These are phyloP conservation scores for Inonotus hispidus DNA, from an alignment of 1,284 basidiomycete species.

Conservation along the genomic window DNA sequence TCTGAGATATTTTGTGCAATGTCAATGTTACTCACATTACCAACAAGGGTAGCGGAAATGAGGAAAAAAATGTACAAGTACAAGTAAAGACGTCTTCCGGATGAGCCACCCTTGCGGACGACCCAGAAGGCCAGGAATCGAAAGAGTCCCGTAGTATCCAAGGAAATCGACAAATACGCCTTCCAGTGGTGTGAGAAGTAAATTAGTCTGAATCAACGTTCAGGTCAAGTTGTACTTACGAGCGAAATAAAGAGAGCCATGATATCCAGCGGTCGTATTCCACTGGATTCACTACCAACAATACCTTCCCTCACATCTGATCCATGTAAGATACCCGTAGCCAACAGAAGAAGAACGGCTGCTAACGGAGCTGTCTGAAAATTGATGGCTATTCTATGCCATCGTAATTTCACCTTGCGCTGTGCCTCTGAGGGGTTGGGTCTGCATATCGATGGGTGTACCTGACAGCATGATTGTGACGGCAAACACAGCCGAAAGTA, in stretches of 20 bases:
- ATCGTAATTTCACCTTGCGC: background rate
- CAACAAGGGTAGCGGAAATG: constrained; percentile 72
- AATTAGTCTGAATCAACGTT: constrained; percentile 18
- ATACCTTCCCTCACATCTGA: constrained; percentile 65
- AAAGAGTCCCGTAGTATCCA: constrained; percentile 87
- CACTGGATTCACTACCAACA: constrained; percentile 63
- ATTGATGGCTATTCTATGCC: constrained; percentile 46
- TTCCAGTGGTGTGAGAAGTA: constrained; percentile 24
- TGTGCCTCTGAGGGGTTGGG: constrained; percentile 22
- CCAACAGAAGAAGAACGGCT: constrained; percentile 76
- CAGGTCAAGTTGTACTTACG: constrained; percentile 29
- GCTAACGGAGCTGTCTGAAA: constrained; percentile 74
- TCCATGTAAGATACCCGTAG: constrained; percentile 66
- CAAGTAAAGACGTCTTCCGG: constrained; percentile 67
- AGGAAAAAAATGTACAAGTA: constrained; percentile 82
- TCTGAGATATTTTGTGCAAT: background rate
- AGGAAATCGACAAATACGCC: constrained; percentile 92
- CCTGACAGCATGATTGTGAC: constrained; percentile 21
- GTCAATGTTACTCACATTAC: constrained; percentile 50
- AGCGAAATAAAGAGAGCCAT: constrained; percentile 89
- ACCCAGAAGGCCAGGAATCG: constrained; percentile 87
- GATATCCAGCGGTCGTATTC: constrained; percentile 89
- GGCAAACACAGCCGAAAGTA: constrained; percentile 20
- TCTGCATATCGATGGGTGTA: constrained; percentile 26
- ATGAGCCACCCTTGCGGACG: constrained; percentile 68